A percentile compares a stretch with the other conserved stretches of the same genome.
Evolutionary conservation across 2,329 filamentous ascomycete genomes (phyloP).

Genomic region (Aaosphaeria arxii): DNA sequence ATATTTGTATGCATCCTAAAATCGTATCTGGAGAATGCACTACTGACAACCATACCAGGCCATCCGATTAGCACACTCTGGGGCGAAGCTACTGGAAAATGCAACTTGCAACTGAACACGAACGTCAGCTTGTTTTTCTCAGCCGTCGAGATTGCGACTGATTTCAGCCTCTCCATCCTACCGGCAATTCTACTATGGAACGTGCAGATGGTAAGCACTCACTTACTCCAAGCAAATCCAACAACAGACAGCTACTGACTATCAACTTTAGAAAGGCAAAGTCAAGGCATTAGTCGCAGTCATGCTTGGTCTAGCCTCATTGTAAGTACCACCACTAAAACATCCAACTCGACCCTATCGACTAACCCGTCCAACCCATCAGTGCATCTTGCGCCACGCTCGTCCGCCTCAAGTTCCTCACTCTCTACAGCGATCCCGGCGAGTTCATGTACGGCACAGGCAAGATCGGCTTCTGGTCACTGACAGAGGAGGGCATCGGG

Average conservation of each 20-base stretch:
- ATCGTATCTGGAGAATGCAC: neutral
- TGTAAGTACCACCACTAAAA: neutral
- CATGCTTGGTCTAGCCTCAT: neutral
- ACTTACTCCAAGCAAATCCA: neutral
- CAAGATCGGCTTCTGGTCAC: slow-evolving; percentile 41
- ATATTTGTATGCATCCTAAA: neutral
- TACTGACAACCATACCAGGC: too few species aligned
- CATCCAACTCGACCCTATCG: neutral
- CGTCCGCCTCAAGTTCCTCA: slow-evolving; percentile 42
- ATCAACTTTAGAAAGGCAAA: neutral
- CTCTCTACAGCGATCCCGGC: slow-evolving; percentile 29
- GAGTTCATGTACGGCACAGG: slow-evolving; percentile 39
- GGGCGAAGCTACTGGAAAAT: too few species aligned
- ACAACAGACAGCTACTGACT: too few species aligned
- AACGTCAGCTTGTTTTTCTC: neutral
- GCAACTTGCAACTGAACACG: neutral
- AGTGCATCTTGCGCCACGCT: slow-evolving; percentile 35
- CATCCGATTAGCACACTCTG: too few species aligned
- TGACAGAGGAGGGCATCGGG: slow-evolving; percentile 44
- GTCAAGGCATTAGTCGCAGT: neutral
- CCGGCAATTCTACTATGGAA: slow-evolving; percentile 19
- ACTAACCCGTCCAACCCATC: neutral
- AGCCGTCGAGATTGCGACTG: neutral
- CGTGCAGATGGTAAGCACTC: slow-evolving; percentile 12
- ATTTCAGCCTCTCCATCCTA: slow-evolving; percentile 29